Base-by-base conservation (phyloP, 441 rosid genomes). In the Isatis lusitanica region DNA sequence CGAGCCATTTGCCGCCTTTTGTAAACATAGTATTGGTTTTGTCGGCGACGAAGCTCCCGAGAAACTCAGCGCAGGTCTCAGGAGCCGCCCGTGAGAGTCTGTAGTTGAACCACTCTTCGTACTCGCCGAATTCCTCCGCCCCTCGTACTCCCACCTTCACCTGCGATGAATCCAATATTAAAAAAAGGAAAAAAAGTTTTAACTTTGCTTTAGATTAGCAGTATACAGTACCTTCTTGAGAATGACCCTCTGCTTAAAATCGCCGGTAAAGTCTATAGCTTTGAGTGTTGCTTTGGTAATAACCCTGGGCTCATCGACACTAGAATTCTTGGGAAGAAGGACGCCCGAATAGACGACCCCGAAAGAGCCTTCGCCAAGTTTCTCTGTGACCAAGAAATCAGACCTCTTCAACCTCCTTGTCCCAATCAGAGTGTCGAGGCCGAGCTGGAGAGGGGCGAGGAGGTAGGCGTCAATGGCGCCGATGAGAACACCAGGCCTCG, bases 51-150 rank as follows among this genome's bases (percentile, higher is more conserved):
- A 94, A 89, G 83, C 89, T 94, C 67, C 97, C 98, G 51, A 94
- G 88, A 76, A 94, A 94, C 70, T 90, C 84, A 10, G 97, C 97
- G 74, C 99, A 94, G 36, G 99, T 90, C 79, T 92, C 99, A 46
- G 99, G 97, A 61, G 99, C 99, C 12, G 97, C 97, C 83, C 98
- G 84, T 35, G 98, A 89, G 70, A 94, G 83, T 70, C 99, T 82
- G 82, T 92, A 94, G 78, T 94, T 94, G 79, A 94, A 94, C 99
- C 99, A 94, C 78, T 94, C 98, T 80, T 94, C 98, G 74, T 76
- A 85, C 35, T 94, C 97, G 31, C 93, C 98, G 80, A 68, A 92
- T 83, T 92, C 92, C 75, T 87, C 85, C 4, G 96, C 99, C 31
- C 97, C 93, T 80, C 83, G 81, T 9, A 90, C 88, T 71, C 93